A percentile compares a stretch with the other conserved stretches of the same genome.
Evolutionary conservation across 2,329 filamentous ascomycete species (phyloP).

Genomic region (Colletotrichum simmondsii): DNA sequence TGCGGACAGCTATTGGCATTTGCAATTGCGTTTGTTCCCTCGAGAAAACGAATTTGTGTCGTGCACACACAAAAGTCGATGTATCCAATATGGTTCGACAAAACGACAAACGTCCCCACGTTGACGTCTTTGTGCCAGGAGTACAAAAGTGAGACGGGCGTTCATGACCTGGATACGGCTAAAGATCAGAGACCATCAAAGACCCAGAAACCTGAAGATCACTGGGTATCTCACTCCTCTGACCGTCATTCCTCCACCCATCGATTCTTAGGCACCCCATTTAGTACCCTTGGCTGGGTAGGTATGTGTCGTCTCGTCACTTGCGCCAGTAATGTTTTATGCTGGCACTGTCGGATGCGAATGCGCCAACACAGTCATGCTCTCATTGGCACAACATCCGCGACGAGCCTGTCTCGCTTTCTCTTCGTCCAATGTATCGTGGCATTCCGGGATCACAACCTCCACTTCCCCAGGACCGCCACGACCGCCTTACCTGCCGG

Average conservation of each 20-base stretch:
- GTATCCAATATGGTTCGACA: neutral
- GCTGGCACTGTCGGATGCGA: constrained; percentile 12
- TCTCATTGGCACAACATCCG: neutral
- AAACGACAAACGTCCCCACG: constrained; percentile 26
- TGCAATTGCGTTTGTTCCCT: neutral
- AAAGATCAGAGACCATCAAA: constrained; percentile 27
- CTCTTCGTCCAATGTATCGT: constrained; percentile 19
- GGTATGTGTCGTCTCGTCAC: constrained; percentile 21
- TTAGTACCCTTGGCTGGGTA: neutral
- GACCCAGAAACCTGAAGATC: constrained; percentile 15
- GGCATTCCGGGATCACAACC: constrained; percentile 3
- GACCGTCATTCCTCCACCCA: constrained; percentile 19
- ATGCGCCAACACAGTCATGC: neutral
- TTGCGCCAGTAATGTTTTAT: neutral
- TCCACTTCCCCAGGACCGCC: constrained; percentile 12
- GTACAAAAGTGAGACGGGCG: constrained; percentile 3
- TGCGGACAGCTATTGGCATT: neutral
- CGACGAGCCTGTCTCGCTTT: neutral
- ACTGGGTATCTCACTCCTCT: neutral
- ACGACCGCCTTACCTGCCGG: neutral
- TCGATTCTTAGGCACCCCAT: neutral
- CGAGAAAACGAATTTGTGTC: constrained; percentile 11
- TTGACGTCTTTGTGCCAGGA: constrained; percentile 25
- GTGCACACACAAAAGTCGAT: neutral
- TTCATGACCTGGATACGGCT: constrained; percentile 4